Evolutionary conservation across 345 rosid species (phyloP), one percentile per base, ranked within the genome.

Genomic region (Moricandia moricandioides): DNA sequence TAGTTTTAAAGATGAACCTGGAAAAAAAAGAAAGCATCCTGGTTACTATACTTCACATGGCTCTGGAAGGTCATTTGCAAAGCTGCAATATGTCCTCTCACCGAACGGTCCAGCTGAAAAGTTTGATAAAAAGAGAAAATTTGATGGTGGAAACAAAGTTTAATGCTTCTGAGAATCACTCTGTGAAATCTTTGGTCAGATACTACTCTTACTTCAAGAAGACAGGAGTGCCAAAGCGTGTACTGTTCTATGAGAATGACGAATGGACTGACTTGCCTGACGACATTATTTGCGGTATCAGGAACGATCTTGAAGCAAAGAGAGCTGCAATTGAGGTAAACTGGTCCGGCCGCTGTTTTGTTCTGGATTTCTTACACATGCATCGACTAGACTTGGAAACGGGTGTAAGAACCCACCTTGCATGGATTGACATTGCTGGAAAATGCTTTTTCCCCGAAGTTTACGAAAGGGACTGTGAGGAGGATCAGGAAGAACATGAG

Each of bases 341-440:
- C 59, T 74, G 75, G 29, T 78, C 74, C 26, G 91, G 88, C 47
- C 82, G 60, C 37, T 70, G 33, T 40, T 85, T 80, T 64, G 76
- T 90, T 67, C 84, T 94, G 27, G 95, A 94, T 81, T 87, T 94
- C 71, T 65, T 90, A 82, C 95, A 89, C 62, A 94, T 94, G 98
- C 55, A 81, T 77, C 82, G 78, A 8, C 45, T 91, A 54, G 88
- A 94, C 84, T 30, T 76, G 84, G 85, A 80, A 80, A 88, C 91
- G 3, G 88, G 92, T 51, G 30, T 66, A 30, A 87, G 78, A 62
- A 84, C 80, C 51, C 85, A 87, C 4, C 84, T 94, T 78, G 95
- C 98, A 63, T 94, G 98, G 98, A 94, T 90, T 79, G 98, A 91
- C 74, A 92, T 88, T 70, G 84, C 85, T 29, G 96, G 85, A 37